phyloP scores from a whole-genome alignment of 2,329 filamentous ascomycete genomes.

The Graphiopsis chlorocephala region DNA sequence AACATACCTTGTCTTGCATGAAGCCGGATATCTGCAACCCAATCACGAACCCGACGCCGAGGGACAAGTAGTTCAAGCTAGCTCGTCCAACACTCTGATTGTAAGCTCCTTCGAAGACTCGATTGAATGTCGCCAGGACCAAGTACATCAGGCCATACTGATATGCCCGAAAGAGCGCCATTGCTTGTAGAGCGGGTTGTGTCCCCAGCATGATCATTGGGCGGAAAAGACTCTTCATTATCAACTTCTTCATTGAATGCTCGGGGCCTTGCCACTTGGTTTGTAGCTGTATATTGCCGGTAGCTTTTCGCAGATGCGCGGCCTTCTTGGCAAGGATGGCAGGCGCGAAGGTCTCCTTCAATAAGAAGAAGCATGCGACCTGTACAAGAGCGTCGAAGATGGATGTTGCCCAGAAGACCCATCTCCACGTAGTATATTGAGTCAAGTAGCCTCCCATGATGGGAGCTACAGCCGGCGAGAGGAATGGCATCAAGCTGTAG shows the following conservation, averaged over 20 bases:
- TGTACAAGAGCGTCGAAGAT: conserved; percentile 69
- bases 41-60: conserved; percentile 50
- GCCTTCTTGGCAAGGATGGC: conserved; percentile 60
- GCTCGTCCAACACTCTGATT: conserved; percentile 23
- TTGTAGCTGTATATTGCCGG: conserved; percentile 24
- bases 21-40: conserved; percentile 35
- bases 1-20: conserved; percentile 23
- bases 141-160: conserved; percentile 29
- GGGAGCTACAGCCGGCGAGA: conserved; percentile 47
- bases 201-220: conserved; percentile 29
- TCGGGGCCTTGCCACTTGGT: conserved; percentile 27
- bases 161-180: conserved; percentile 26
- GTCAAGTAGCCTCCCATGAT: conserved; percentile 63
- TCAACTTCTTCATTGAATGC: conserved; percentile 24
- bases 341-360: conserved; percentile 63
- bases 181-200: conserved; percentile 25
- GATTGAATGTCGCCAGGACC: conserved; percentile 23
- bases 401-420: conserved; percentile 82
- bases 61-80: conserved; percentile 27
- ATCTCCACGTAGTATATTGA: conserved; percentile 66
- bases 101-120: conserved; percentile 23
- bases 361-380: conserved; percentile 65
- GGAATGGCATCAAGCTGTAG: conserved; percentile 31
- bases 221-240: conserved; percentile 26
- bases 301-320: conserved; percentile 46